Percentiles rank a stretch among this genome's conserved stretches.
Conservation (phyloP, 306 rosid species). For the Biancaea sappan region DNA sequence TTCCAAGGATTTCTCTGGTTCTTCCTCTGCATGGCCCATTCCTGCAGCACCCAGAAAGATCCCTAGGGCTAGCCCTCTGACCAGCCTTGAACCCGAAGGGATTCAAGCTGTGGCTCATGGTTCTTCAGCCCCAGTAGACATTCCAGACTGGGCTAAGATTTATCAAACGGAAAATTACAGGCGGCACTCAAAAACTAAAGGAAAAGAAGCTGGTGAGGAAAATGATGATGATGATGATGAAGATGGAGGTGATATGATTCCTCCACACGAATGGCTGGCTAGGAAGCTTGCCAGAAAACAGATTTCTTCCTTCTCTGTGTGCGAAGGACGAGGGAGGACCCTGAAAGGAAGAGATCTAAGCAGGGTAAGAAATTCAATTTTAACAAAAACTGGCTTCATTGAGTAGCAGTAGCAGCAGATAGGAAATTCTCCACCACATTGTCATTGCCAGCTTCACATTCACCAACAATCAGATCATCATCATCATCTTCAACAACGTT, state of each 20-base stretch:
- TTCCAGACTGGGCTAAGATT: slow-evolving; percentile 92
- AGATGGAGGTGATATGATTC: slow-evolving; percentile 64
- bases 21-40: slow-evolving; percentile 59
- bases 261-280: slow-evolving; percentile 97
- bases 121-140: slow-evolving; percentile 74
- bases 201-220: not conserved
- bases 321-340: slow-evolving; percentile 91
- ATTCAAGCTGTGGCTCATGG: slow-evolving; percentile 44
- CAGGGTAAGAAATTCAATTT: slow-evolving; percentile 81
- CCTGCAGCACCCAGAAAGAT: slow-evolving; percentile 54
- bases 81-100: slow-evolving; percentile 38
- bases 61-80: slow-evolving; percentile 43
- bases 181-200: slow-evolving; percentile 22
- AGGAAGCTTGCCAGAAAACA: slow-evolving; percentile 85
- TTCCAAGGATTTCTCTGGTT: slow-evolving; percentile 36
- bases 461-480: not conserved
- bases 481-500: not conserved
- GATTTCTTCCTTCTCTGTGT: slow-evolving; percentile 88
- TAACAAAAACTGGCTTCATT: slow-evolving; percentile 89
- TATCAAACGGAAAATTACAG: slow-evolving; percentile 59
- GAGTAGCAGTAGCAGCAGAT: slow-evolving; percentile 43
- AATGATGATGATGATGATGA: slow-evolving; percentile 35
- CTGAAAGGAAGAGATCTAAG: slow-evolving; percentile 97
- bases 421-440: slow-evolving; percentile 17
- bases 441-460: slow-evolving; percentile 30